Evolutionary conservation across 257 asterid genomes (phyloP).

Genomic region (Linaria vulgaris): DNA sequence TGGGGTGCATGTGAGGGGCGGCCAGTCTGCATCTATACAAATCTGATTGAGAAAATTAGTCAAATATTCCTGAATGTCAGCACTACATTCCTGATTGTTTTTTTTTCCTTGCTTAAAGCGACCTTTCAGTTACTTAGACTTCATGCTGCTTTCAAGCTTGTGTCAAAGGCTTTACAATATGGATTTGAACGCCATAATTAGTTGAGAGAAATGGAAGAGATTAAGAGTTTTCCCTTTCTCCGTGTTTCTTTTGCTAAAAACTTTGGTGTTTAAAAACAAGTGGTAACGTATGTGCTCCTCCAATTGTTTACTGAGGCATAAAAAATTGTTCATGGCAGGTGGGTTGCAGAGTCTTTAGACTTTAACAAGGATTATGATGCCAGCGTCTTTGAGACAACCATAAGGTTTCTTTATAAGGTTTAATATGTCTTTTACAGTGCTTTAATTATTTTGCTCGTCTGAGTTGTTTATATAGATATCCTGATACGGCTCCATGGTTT

Average conservation of each 20-base stretch:
- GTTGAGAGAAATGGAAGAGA: conserved; percentile 17
- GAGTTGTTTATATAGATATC: conserved; percentile 15
- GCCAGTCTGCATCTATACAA: neutral
- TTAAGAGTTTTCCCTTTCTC: conserved; percentile 7
- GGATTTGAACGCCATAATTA: neutral
- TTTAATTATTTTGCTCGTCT: conserved; percentile 32
- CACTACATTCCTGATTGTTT: too few relatives aligned
- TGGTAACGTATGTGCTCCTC: conserved; percentile 13
- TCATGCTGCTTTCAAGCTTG: neutral
- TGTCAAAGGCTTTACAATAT: too few relatives aligned
- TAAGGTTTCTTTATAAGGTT: conserved; percentile 99
- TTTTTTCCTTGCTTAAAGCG: too few relatives aligned
- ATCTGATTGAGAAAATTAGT: too few relatives aligned
- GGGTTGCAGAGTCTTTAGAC: conserved; percentile 91
- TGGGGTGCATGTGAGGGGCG: neutral
- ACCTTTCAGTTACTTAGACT: too few relatives aligned
- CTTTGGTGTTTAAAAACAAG: too few relatives aligned
- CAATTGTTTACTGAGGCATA: conserved; percentile 26
- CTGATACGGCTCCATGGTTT: conserved; percentile 18
- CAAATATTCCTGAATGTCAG: too few relatives aligned
- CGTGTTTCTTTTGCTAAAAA: too few relatives aligned
- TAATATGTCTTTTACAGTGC: conserved; percentile 42
- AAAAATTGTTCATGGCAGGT: conserved; percentile 61
- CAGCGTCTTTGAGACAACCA: conserved; percentile 99
- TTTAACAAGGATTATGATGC: conserved; percentile 97